Evolutionary conservation across 768 basidiomycete genomes (phyloP), one percentile per base, ranked within the genome.

Genomic region (Trichaptum fuscoviolaceum): DNA sequence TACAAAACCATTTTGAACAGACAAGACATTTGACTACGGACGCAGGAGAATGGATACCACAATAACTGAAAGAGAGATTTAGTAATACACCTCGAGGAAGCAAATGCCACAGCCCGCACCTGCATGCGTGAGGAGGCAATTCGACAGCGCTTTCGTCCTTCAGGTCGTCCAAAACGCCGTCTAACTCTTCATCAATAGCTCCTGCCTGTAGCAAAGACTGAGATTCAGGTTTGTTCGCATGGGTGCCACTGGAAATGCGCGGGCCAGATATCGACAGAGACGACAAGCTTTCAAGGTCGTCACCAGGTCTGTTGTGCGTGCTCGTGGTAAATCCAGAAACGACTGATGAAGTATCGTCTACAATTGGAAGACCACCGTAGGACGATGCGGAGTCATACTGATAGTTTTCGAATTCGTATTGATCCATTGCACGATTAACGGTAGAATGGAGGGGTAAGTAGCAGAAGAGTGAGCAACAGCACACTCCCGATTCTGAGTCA

Each of bases 1-100:
- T 99, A 82, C 97, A 99, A 77, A 99, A 99, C 95, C 95, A 96
- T 75, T 96, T 96, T 23, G 88, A 85, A 73, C 95, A 96, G 62
- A 96, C 74, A 62, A 95, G 84, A 71, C 95, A 96, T 78, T 96
- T 97, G 68, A 99, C 97, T 26, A 99, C 97, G 36, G 93, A 95
- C 7, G 96, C 92, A 7, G 97, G 96, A 61, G 93, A 95, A 78
- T 99, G 96, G 58, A 99, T 98, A 25, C 97, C 97, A 72, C 97
- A 99, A 73, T 99, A 99, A 75, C 96, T 97, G 69, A 42, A 58
- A 58, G 30, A 35, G 57, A 70, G 65, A 65, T 67, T 35, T 69
- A 58, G 57, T 24, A 17, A 25, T 17, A 35, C 35, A 30, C 57
- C 42, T 65, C 64, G 69, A 57, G 60, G 60, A 61, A 65, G 63